Evolutionary conservation across 306 rosid genomes (phyloP).

Genomic region (Cyclanthera cordifolia): DNA sequence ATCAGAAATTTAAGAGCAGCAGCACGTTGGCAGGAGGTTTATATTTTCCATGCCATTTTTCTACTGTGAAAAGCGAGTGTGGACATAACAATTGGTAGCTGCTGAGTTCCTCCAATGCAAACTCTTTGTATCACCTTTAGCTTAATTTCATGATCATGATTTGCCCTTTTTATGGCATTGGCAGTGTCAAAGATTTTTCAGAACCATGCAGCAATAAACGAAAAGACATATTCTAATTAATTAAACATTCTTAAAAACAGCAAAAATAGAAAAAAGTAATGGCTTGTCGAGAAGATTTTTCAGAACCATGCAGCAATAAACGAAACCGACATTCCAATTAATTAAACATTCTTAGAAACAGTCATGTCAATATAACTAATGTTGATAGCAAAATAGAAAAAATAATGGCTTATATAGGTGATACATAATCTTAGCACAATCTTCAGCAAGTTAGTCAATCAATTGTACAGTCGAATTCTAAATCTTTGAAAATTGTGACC

Average conservation of each 20-base stretch:
- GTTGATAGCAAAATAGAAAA: conserved; percentile 8
- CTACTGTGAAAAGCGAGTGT: not conserved
- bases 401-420: not conserved
- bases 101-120: not conserved
- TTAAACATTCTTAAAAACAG: conserved; percentile 9
- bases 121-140: not conserved
- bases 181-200: not conserved
- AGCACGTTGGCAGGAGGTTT: not conserved
- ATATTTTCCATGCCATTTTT: not conserved
- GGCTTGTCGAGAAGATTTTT: not conserved
- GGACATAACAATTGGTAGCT: too few relatives aligned
- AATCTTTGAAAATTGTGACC: conserved; percentile 8
- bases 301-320: not conserved
- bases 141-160: not conserved
- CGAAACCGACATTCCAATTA: not conserved
- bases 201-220: not conserved
- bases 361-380: not conserved
- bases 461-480: conserved; percentile 15
- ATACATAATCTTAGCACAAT: conserved; percentile 14
- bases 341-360: conserved; percentile 9
- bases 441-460: conserved; percentile 13
- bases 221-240: conserved; percentile 1
- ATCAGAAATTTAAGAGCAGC: not conserved
- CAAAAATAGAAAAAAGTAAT: conserved; percentile 8
- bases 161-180: not conserved